Base-by-base conservation (phyloP, 495 filamentous ascomycete genomes). In the Penicillium crystallinum region DNA sequence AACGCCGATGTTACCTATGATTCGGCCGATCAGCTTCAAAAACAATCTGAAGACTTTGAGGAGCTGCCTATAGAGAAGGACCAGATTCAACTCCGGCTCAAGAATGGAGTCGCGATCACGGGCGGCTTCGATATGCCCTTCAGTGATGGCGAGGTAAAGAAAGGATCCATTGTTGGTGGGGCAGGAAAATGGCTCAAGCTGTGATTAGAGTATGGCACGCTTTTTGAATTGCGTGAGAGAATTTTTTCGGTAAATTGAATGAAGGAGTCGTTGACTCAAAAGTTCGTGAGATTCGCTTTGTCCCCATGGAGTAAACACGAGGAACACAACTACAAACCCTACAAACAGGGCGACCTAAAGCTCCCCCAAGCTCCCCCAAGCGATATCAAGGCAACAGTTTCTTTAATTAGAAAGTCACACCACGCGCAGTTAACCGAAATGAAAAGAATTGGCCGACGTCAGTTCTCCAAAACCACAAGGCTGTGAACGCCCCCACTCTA, bases 101-200 rank as follows among this genome's bases (percentile, higher is more conserved):
- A 39, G 43, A 53, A 53, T 31, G 51, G 51, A 15, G 43, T 53
- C 9, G 14, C 42, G 6, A 46, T 53, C 8, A 46, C 43, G 3
- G 51, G 51, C 18, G 42, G 42, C 3, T 53, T 53, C 34, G 51
- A 53, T 18, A 40, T 46, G 51, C 51, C 51, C 1, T 53, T 53
- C 10, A 40, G 42, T 21, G 51, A 53, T 17, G 35, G 29, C 6
- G 51, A 31, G 11, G 43, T 53, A 17, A 53, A 53, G 19, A 42
- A 50, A 2, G 48, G 38, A n/a, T 17, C 34, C 15, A 18, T 33
- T 31, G 38, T 34, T 35, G 38, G 48, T 15, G 48, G 48, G 2
- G 15, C 5, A 10, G 49, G 49, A 9, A 52, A 52, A 37, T 50
- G 48, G 48, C 6, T 50, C 15, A 50, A 50, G 30, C 14, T 50